Evolutionary conservation across 805 yeast species (phyloP), one percentile per base, ranked within the genome.

Genomic region (Yamadazyma nakazawae): DNA sequence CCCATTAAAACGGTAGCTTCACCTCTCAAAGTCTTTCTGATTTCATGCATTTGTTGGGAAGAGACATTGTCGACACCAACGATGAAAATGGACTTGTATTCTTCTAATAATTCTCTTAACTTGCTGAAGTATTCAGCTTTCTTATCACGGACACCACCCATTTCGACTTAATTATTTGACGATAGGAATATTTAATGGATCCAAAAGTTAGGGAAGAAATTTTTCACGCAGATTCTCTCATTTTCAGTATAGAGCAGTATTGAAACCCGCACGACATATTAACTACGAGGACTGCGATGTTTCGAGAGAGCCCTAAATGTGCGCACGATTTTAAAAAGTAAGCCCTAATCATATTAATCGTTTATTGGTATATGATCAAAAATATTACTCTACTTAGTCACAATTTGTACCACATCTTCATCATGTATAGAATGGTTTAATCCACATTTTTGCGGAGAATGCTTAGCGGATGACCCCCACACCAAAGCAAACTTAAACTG

Each of bases 51-150:
- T 81, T 94, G 99, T 83, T 94, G 99, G 64, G 99, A 94, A 61
- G 98, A 88, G 72, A 94, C 99, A 83, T 94, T 94, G 82, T 94
- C 99, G 66, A 94, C 97, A 79, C 98, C 98, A 72, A 94, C 98
- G 64, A 94, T 76, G 92, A 94, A 94, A 82, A 92, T 82, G 62
- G 97, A 90, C 84, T 88, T 88, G 96, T 86, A 89, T 76, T 90
- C 96, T 76, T 88, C 96, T 70, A 94, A 82, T 74, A 90, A 84
- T 75, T 84, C 86, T 83, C 94, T 90, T 77, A 94, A 88, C 80
- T 89, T 94, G 72, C 82, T 66, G 81, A 94, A 94, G 85, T 94
- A 94, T 77, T 88, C 95, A 71, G 68, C 84, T 79, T 94, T 94
- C 84, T 91, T 92, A 72, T 89, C 98, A 81, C 96, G 92, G 80